Evolutionary conservation across 805 yeast species (phyloP).

Genomic region (Soucietia sequanensis): DNA sequence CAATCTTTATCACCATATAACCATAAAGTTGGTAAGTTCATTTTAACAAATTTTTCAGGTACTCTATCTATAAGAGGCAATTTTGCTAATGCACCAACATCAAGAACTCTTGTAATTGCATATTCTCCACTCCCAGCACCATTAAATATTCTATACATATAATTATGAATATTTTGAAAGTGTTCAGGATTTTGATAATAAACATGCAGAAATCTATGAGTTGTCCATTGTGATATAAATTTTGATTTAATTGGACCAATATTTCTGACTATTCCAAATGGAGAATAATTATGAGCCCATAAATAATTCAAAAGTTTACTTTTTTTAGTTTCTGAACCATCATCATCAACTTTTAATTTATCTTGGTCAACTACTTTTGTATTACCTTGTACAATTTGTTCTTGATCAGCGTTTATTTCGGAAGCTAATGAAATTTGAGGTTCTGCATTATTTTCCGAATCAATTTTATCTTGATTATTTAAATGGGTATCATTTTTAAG

Average conservation of each 20-base stretch:
- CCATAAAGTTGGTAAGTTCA: constrained; percentile 52
- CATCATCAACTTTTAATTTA: constrained; percentile 4
- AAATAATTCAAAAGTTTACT: constrained; percentile 32
- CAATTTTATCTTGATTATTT: constrained; percentile 11
- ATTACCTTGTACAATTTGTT: constrained; percentile 19
- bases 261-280: constrained; percentile 49
- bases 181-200: constrained; percentile 28
- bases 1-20: constrained; percentile 68
- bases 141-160: constrained; percentile 52
- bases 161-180: constrained; percentile 48
- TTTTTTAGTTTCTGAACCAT: constrained; percentile 9
- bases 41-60: constrained; percentile 38
- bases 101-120: constrained; percentile 58
- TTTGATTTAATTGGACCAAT: constrained; percentile 56
- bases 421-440: constrained; percentile 11
- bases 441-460: constrained; percentile 5
- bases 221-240: constrained; percentile 54
- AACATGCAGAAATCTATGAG: constrained; percentile 42
- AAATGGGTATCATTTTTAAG: constrained; percentile 15
- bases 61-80: constrained; percentile 56
- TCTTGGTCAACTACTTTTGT: background rate
- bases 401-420: constrained; percentile 24
- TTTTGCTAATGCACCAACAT: constrained; percentile 57
- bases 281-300: constrained; percentile 57
- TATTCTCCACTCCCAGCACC: constrained; percentile 64